Percentiles rank a stretch among this genome's conserved stretches.
Conservation (phyloP, 305 asterid genomes). For the Andrographis paniculata region DNA sequence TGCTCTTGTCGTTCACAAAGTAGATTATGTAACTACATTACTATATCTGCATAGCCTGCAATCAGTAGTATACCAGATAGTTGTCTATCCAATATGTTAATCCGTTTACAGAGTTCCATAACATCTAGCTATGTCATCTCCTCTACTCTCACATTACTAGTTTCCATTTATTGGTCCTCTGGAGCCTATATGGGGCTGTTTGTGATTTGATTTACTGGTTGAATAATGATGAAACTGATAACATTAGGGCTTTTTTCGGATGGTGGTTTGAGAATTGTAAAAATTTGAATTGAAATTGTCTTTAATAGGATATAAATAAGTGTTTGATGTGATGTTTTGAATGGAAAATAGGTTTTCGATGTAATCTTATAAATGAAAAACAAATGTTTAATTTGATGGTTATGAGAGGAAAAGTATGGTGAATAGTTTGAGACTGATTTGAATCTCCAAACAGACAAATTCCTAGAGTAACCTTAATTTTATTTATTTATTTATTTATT, state of each 20-base stretch:
- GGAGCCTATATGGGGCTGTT: neutral
- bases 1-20: conserved; percentile 14
- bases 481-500: no score
- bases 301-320: no score
- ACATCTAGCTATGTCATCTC: neutral
- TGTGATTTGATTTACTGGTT: neutral
- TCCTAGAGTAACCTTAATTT: no score
- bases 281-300: neutral
- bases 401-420: no score
- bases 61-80: neutral
- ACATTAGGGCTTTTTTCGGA: no score
- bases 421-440: no score
- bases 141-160: neutral
- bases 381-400: no score
- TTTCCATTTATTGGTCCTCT: conserved; percentile 7
- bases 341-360: no score
- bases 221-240: neutral
- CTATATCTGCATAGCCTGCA: conserved; percentile 14
- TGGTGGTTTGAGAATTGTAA: no score
- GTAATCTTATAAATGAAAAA: no score
- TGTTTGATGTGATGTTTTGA: no score
- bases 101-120: conserved; percentile 1
- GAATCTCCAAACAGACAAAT: no score
- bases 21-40: conserved; percentile 3
- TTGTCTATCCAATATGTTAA: neutral